Conservation (phyloP, 2,329 filamentous ascomycete genomes). For the Neocucurbitaria cava region DNA sequence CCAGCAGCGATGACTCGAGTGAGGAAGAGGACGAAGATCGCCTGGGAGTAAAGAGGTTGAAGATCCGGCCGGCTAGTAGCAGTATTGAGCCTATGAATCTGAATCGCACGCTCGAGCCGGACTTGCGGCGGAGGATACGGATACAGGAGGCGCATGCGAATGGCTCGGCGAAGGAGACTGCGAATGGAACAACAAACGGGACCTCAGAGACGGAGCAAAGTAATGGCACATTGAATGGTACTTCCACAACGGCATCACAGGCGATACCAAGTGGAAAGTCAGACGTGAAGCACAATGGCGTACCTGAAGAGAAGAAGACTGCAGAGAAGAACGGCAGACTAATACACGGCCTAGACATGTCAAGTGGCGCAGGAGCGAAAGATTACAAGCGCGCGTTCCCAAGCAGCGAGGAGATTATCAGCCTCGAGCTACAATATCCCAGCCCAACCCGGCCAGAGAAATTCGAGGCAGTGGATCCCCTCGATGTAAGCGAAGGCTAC, state of each 20-base stretch:
- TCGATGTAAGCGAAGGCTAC: slow-evolving; percentile 36
- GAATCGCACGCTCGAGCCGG: slow-evolving; percentile 47
- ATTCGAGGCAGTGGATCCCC: slow-evolving; percentile 39
- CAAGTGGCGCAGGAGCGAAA: slow-evolving; percentile 46
- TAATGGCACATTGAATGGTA: slow-evolving; percentile 15
- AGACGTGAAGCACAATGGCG: slow-evolving; percentile 10
- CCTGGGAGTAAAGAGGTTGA: slow-evolving; percentile 32
- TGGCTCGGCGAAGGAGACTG: background rate
- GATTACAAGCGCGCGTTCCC: slow-evolving; percentile 62
- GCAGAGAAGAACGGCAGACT: slow-evolving; percentile 27
- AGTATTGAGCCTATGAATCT: slow-evolving; percentile 46
- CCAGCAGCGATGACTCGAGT: slow-evolving; percentile 41
- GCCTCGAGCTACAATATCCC: slow-evolving; percentile 82
- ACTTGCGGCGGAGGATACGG: slow-evolving; percentile 42
- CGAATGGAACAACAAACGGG: slow-evolving; percentile 5
- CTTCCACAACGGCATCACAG: background rate
- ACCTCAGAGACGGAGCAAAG: slow-evolving; percentile 8
- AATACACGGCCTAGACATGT: slow-evolving; percentile 53
- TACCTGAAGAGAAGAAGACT: slow-evolving; percentile 16
- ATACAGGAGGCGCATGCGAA: slow-evolving; percentile 23
- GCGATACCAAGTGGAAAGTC: slow-evolving; percentile 6
- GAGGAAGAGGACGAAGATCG: slow-evolving; percentile 39
- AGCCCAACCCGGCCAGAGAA: slow-evolving; percentile 73
- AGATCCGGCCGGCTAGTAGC: slow-evolving; percentile 45
- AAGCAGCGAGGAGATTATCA: slow-evolving; percentile 50